These are phyloP conservation scores for Colletotrichum phormii DNA, from an alignment of 2,329 filamentous ascomycete species.

Conservation along the genomic window DNA sequence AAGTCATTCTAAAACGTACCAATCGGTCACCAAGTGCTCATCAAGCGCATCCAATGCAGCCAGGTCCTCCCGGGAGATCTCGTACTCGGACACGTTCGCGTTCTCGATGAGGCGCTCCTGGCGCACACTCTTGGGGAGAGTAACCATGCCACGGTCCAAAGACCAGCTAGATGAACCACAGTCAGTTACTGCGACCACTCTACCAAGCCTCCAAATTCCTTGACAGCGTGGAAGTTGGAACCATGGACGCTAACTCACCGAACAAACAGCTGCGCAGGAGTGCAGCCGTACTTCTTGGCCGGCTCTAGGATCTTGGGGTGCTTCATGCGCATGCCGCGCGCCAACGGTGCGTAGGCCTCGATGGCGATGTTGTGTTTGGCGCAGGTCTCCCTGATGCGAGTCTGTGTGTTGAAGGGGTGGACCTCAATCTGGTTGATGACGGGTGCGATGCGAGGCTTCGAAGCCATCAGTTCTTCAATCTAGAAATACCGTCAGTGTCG, in stretches of 20 bases:
- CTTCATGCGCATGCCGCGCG: slow-evolving; percentile 75
- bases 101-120: slow-evolving; percentile 74
- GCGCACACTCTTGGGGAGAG: slow-evolving; percentile 78
- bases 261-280: slow-evolving; percentile 79
- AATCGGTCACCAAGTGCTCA: slow-evolving; percentile 79
- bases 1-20: slow-evolving; percentile 49
- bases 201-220: no score
- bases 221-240: no score
- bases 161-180: slow-evolving; percentile 70
- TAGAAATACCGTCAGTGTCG: slow-evolving; percentile 42
- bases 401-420: slow-evolving; percentile 84
- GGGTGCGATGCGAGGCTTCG: slow-evolving; percentile 71
- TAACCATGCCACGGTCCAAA: slow-evolving; percentile 78
- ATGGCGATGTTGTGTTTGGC: slow-evolving; percentile 75
- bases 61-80: slow-evolving; percentile 74
- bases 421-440: slow-evolving; percentile 86
- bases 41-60: slow-evolving; percentile 72
- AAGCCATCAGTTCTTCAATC: slow-evolving; percentile 76
- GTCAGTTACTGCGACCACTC: not conserved
- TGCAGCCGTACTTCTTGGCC: slow-evolving; percentile 76
- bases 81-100: slow-evolving; percentile 68
- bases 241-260: slow-evolving; percentile 46
- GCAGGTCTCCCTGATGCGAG: slow-evolving; percentile 74
- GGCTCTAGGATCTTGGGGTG: slow-evolving; percentile 73
- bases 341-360: slow-evolving; percentile 85